Evolutionary conservation across 2,329 filamentous ascomycete species (phyloP).

Genomic region (Scedosporium boydii): DNA sequence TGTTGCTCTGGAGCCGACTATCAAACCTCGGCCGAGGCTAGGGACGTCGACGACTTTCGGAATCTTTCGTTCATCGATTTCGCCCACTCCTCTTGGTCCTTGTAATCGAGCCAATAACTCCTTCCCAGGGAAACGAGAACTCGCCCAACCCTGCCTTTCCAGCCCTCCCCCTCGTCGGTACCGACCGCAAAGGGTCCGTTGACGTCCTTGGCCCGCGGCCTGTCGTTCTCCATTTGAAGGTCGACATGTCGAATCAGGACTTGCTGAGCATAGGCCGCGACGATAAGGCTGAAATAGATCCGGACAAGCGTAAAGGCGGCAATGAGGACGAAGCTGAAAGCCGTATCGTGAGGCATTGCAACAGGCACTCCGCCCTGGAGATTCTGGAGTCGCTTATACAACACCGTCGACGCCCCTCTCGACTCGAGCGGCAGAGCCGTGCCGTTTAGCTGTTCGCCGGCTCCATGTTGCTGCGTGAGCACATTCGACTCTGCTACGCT

Average conservation of each 20-base stretch:
- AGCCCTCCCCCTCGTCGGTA: conserved; percentile 67
- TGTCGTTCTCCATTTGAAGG: conserved; percentile 9
- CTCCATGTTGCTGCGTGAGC: conserved; percentile 2
- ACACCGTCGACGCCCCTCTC: background rate
- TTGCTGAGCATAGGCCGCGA: conserved; percentile 73
- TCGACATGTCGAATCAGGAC: conserved; percentile 57
- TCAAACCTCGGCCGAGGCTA: background rate
- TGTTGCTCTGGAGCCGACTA: background rate
- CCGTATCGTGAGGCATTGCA: conserved; percentile 45
- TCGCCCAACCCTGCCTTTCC: conserved; percentile 70
- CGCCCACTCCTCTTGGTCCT: conserved; percentile 60
- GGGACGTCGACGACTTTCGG: conserved; percentile 8
- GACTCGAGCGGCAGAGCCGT: background rate
- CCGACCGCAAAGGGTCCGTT: conserved; percentile 57
- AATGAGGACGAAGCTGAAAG: conserved; percentile 70
- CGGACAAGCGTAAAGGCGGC: conserved; percentile 63
- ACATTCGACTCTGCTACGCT: conserved; percentile 29
- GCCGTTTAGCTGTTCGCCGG: background rate
- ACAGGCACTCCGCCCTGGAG: conserved; percentile 8
- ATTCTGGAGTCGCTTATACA: conserved; percentile 4
- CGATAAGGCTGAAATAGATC: conserved; percentile 74
- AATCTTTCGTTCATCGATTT: conserved; percentile 20
- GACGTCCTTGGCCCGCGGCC: conserved; percentile 9
- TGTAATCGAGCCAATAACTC: conserved; percentile 71
- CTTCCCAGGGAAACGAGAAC: conserved; percentile 65